Evolutionary conservation across 345 rosid genomes (phyloP), one percentile per base, ranked within the genome.

Genomic region (Camelina sativa): DNA sequence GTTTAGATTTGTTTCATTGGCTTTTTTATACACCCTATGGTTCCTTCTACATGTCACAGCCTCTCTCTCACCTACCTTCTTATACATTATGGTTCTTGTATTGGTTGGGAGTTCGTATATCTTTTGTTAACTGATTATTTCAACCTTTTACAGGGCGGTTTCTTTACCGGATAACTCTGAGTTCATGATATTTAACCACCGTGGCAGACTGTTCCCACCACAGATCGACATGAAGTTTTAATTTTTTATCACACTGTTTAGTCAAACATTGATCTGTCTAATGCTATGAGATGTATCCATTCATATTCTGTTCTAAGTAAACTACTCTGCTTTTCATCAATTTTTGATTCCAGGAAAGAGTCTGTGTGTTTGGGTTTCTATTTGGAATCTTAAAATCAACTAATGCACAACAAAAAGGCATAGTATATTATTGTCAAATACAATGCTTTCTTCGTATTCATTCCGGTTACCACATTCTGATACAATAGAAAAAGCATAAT

Each of bases 161-260:
- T 85, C 91, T 38, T 78, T 92, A 58, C 90, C 99, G 15, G 90
- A 81, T 50, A 95, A 87, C 80, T 62, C 89, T 30, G 99, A 92
- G 70, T 95, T 87, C 87, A 88, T 91, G 91, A 89, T 89, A 69
- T 92, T 92, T 82, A 88, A 90, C 75, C 98, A 92, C 62, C 91
- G 94, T 32, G 94, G 91, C 57, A 80, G 79, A 51, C 79, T 76
- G 12, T 84, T 84, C 62, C 70, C 86, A 63, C 78, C 86, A 7
- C 82, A 78, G 55, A 41, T 66, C n/a, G 81, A 84, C 61, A 50
- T 83, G 86, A 90, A 88, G 82, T 77, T 56, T 65, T 88, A 82
- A 76, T 41, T 58, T 48, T 7, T 34, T 34, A 13, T 52, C 22
- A 7, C 8, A 53, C 41, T 52, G 48, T 40, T 43, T 76, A 43